phyloP scores from a whole-genome alignment of 345 rosid species.

The Populus euphratica region DNA sequence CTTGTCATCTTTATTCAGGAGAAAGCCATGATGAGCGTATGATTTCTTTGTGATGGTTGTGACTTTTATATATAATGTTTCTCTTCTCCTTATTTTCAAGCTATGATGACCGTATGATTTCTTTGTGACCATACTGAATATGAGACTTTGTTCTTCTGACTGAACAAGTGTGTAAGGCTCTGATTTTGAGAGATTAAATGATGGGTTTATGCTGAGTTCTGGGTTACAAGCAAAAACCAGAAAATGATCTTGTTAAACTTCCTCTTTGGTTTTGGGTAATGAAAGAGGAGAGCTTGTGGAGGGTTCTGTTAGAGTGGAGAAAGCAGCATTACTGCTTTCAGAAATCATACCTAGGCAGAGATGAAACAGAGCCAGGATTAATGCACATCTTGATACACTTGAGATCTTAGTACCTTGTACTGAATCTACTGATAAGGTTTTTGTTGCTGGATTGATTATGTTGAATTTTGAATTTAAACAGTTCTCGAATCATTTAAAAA shows the following conservation, averaged over 20 bases:
- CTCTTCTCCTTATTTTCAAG: too few species aligned
- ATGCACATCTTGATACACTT: slow-evolving; percentile 60
- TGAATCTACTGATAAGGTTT: slow-evolving; percentile 35
- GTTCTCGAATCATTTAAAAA: too few species aligned
- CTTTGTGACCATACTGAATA: background rate
- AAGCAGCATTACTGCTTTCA: slow-evolving; percentile 50
- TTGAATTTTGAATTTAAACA: background rate
- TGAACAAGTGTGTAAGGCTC: background rate
- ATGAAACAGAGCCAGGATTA: slow-evolving; percentile 73
- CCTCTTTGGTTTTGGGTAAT: slow-evolving; percentile 48
- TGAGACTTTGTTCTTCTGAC: background rate
- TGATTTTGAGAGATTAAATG: background rate
- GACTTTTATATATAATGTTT: too few species aligned
- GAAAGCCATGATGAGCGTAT: too few species aligned
- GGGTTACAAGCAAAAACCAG: slow-evolving; percentile 3
- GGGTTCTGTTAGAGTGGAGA: slow-evolving; percentile 40
- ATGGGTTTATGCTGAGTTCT: slow-evolving; percentile 1
- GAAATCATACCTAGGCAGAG: slow-evolving; percentile 69
- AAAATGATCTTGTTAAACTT: slow-evolving; percentile 3
- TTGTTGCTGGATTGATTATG: background rate
- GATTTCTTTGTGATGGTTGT: too few species aligned
- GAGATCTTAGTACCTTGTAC: slow-evolving; percentile 52
- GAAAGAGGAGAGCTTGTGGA: slow-evolving; percentile 54
- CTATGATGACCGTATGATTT: too few species aligned
- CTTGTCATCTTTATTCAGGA: too few species aligned